Evolutionary conservation across 768 basidiomycete species (phyloP).

Genomic region (Lactarius hengduanensis): DNA sequence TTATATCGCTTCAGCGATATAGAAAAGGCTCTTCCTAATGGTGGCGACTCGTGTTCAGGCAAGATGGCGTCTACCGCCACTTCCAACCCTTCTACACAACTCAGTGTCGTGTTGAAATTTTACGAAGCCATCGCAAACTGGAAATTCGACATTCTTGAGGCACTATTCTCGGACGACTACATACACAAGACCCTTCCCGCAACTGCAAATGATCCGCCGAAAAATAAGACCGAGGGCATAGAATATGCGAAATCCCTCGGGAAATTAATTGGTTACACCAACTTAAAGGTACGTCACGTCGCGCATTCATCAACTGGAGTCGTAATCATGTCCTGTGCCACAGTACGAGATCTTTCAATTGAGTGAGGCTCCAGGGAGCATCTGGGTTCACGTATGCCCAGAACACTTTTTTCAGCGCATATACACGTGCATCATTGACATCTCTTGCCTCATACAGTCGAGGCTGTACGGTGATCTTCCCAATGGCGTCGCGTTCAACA

Average conservation of each 20-base stretch:
- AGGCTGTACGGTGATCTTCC: neutral
- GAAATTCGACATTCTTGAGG: slow-evolving; percentile 9
- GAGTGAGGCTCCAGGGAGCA: neutral
- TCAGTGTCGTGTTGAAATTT: slow-evolving; percentile 9
- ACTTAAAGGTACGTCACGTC: slow-evolving; percentile 15
- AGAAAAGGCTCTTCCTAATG: neutral
- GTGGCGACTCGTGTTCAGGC: neutral
- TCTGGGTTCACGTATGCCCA: slow-evolving; percentile 23
- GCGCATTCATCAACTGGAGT: neutral
- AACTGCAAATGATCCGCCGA: slow-evolving; percentile 2
- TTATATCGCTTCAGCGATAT: neutral
- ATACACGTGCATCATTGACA: neutral
- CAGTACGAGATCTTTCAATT: slow-evolving; percentile 19
- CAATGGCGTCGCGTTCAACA: neutral
- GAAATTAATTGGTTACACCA: neutral
- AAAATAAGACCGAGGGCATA: slow-evolving; percentile 14
- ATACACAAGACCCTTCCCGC: slow-evolving; percentile 10
- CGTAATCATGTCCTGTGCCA: neutral
- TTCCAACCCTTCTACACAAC: slow-evolving; percentile 14
- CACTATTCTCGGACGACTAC: slow-evolving; percentile 10
- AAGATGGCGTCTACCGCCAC: neutral
- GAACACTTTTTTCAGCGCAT: neutral
- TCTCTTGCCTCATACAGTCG: slow-evolving; percentile 3
- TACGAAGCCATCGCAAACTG: slow-evolving; percentile 13
- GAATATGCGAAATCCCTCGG: neutral